Evolutionary conservation across 2,329 filamentous ascomycete species (phyloP), one percentile per base, ranked within the genome.

Genomic region (Magnaporthiopsis poae): DNA sequence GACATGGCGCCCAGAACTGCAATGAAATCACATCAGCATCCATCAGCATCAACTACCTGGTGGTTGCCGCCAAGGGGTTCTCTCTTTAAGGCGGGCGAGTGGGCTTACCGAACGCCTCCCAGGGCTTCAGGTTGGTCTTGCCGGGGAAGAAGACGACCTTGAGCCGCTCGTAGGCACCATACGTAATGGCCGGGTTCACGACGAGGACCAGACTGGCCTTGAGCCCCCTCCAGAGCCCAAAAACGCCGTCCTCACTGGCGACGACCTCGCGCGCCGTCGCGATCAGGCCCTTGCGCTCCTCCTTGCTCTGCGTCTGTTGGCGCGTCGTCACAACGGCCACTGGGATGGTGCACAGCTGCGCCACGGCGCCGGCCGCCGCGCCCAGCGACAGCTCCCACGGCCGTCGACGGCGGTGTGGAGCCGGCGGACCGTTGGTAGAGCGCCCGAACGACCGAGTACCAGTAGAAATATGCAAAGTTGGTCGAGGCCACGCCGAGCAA

Each of bases 381-480:
- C 95, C 95, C 13, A 99, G 82, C 1, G 88, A 84, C 67, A 99
- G 83, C 78, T 99, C 95, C 95, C 61, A 89, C 83, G 5, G 90
- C 85, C 0, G 93, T 98, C 27, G 90, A 88, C 2, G 92, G 91
- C 33, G 88, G 75, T 3, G 74, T 74, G 3, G 75, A 71, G 33
- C 35, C n/a, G 25, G 62, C 35, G 60, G 85, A 80, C 70, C 84
- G 85, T 71, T 91, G 78, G 76, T 98, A 98, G 27, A 96, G 78
- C 21, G 87, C 87, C 69, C 95, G 88, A 39, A 97, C 91, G 35
- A 95, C 80, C 5, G 92, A 94, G 77, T 98, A 98, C 93, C 94
- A 98, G 81, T 99, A 99, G 77, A 99, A 99, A 80, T 99, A 99
- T 73, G 95, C 95, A 76, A 99, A 99, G 78, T 99, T 99, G 65